Percentiles rank a stretch among this genome's conserved stretches.
Evolutionary conservation across 169 alveolate genomes (phyloP).

Genomic region (Eimeria falciformis): DNA sequence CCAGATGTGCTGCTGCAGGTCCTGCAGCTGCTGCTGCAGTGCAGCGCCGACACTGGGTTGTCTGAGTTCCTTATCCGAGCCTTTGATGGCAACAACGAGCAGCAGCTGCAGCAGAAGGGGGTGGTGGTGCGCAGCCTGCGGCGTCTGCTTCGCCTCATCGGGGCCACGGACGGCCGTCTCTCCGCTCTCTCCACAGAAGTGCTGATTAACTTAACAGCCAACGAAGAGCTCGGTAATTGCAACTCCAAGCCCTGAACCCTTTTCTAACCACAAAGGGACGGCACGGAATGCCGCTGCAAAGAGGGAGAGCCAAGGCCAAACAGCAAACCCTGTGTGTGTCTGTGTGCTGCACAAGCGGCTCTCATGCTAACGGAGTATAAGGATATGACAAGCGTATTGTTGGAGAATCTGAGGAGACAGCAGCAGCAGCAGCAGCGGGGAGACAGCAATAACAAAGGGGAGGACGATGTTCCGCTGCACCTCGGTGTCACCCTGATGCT

Average conservation of each 20-base stretch:
- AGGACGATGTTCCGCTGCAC: slow-evolving; percentile 48
- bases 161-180: slow-evolving; percentile 37
- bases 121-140: slow-evolving; percentile 10
- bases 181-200: slow-evolving; percentile 41
- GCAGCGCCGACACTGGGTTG: slow-evolving; percentile 26
- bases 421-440: slow-evolving; percentile 23
- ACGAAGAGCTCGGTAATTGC: slow-evolving; percentile 24
- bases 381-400: slow-evolving; percentile 35
- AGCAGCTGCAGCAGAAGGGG: not conserved
- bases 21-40: slow-evolving; percentile 40
- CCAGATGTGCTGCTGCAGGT: slow-evolving; percentile 37
- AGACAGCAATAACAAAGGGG: not conserved
- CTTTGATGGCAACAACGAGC: not conserved
- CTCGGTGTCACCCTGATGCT: slow-evolving; percentile 40
- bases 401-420: not conserved
- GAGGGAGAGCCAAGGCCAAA: not conserved
- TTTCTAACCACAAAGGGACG: no score
- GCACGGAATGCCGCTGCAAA: no score
- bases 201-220: slow-evolving; percentile 32
- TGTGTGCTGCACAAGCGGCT: slow-evolving; percentile 42
- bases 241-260: not conserved
- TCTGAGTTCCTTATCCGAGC: not conserved
- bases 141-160: slow-evolving; percentile 47
- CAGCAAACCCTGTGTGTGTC: not conserved
- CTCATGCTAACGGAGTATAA: slow-evolving; percentile 53